Base-by-base conservation (phyloP, 371 early-diverging fungal species). In the Mucor sp. region DNA sequence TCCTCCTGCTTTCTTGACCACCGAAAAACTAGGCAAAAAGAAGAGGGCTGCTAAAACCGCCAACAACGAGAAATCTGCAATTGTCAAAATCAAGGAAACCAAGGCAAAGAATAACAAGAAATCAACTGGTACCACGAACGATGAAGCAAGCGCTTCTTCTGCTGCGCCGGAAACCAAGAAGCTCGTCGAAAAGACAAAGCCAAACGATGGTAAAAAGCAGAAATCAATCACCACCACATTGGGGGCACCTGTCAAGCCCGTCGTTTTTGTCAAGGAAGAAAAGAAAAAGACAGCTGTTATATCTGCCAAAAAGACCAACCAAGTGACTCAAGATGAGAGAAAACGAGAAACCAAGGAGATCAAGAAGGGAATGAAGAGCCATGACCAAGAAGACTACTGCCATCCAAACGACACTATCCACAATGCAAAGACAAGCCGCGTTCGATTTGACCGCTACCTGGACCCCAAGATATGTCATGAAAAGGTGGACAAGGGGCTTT, bases 331-430 rank as follows among this genome's bases (percentile, higher is more conserved):
- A 7, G 19, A 2, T 15, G 32, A 59, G 17, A 25, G 27, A 27
- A 53, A 53, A 27, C 53, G 27, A 53, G 53, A 53, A 53, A 53
- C 2, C 5, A 56, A 58, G n/a, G 57, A 64, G 15, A 57, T 41
- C 39, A 65, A 58, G 11, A 56, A 63, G 25, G 53, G 25, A 6
- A 53, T 53, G 53, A 53, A 53, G 53, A 2, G 4, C 27, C 15
- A 53, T 15, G 15, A 11, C 6, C 27, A 56, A 32, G 28, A 37
- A 53, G 66, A 50, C 8, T 80, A 80, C 60, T 62, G 74, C 25
- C 80, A 80, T 65, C 67, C 72, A 0, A 69, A 75, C 62, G 80
- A 80, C 47, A 60, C 43, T 21, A 53, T 65, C 23, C 65, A 66
- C 27, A 56, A 66, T 25, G 33, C n/a, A 1, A 71, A 64, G 21